Percentiles rank a stretch among this genome's conserved stretches.
phyloP scores from a whole-genome alignment of 163 green algal species.

The Chlamydomonas reinhardtii region DNA sequence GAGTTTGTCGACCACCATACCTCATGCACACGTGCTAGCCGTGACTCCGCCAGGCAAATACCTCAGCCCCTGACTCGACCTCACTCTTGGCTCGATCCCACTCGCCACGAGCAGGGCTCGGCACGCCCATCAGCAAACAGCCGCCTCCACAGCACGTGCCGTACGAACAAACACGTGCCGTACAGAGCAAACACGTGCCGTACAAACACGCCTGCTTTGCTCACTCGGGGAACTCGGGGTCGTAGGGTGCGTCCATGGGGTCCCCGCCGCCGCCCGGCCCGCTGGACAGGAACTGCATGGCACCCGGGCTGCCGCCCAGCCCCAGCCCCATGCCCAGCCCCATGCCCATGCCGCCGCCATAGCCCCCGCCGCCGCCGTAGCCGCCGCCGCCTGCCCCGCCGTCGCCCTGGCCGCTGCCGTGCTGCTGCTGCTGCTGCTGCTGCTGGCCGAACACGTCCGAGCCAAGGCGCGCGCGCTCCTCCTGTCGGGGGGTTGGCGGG shows the following conservation, averaged over 20 bases:
- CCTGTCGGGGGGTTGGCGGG: neutral
- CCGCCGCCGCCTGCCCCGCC: neutral
- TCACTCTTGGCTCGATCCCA: too few relatives aligned
- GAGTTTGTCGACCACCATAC: too few relatives aligned
- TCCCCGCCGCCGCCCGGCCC: neutral
- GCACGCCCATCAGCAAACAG: too few relatives aligned
- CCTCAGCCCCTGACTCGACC: too few relatives aligned
- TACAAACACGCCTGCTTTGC: too few relatives aligned
- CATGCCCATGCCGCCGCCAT: neutral
- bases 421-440: neutral
- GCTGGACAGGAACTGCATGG: neutral
- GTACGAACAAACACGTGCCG: too few relatives aligned
- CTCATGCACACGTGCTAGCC: too few relatives aligned
- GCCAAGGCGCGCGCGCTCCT: slow-evolving; percentile 38
- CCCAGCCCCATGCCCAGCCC: neutral
- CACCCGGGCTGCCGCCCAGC: neutral
- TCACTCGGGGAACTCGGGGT: slow-evolving; percentile 43
- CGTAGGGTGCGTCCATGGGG: slow-evolving; percentile 34
- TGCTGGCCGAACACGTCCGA: slow-evolving; percentile 10
- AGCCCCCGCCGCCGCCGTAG: too few relatives aligned
- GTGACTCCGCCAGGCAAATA: too few relatives aligned
- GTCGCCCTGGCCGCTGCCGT: neutral
- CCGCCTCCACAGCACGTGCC: too few relatives aligned
- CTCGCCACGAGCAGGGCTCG: too few relatives aligned
- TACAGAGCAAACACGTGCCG: too few relatives aligned